A percentile compares a stretch with the other conserved stretches of the same genome.
Conservation (phyloP, 1,284 basidiomycete genomes). For the Puccinia novopanici region DNA sequence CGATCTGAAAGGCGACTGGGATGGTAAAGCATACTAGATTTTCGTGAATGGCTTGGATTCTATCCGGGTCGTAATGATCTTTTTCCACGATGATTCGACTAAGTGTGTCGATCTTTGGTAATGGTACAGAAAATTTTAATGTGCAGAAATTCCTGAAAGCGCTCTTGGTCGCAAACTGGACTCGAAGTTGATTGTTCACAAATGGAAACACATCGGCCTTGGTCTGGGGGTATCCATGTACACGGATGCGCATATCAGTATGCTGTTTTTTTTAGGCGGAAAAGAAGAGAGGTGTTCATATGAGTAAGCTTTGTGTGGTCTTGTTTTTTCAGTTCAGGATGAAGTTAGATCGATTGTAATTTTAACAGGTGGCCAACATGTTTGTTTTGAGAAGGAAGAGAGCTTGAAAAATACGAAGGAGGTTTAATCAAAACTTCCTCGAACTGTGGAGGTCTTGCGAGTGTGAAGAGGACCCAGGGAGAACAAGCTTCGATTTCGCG, state of each 20-base stretch:
- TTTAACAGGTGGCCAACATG: conserved; percentile 17
- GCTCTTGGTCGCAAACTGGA: conserved; percentile 8
- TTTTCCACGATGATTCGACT: background rate
- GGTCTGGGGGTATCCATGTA: conserved; percentile 1
- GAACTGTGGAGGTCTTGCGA: conserved; percentile 10
- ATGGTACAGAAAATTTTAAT: conserved; percentile 8
- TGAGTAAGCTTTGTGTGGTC: background rate
- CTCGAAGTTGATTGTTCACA: conserved; percentile 29
- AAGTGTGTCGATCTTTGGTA: background rate
- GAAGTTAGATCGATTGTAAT: background rate
- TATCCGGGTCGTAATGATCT: conserved; percentile 23
- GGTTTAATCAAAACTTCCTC: background rate
- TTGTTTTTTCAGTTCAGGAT: background rate
- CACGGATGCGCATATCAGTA: conserved; percentile 1
- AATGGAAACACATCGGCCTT: conserved; percentile 17
- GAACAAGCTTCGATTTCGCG: conserved; percentile 21
- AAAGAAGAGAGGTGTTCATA: conserved; percentile 1
- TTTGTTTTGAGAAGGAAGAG: background rate
- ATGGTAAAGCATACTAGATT: background rate
- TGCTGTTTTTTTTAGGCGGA: conserved; percentile 6
- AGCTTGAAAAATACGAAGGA: background rate
- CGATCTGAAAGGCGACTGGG: conserved; percentile 17
- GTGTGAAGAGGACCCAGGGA: conserved; percentile 1
- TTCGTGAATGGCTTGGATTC: conserved; percentile 7
- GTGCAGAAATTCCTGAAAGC: conserved; percentile 12